Evolutionary conservation across 768 basidiomycete species (phyloP).

Genomic region (Calvatia gigantea): DNA sequence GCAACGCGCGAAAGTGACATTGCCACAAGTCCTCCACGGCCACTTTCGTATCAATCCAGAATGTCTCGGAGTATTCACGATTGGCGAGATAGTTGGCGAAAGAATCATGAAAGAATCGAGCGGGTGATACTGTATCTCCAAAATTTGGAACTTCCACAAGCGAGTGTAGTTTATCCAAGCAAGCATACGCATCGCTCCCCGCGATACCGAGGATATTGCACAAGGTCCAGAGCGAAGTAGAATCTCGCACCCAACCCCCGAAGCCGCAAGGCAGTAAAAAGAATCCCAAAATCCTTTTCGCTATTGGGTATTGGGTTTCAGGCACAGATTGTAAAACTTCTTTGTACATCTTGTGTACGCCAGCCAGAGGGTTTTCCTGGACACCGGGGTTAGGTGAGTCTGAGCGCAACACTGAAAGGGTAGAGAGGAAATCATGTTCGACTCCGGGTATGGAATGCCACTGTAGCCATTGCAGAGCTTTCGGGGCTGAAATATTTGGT

Average conservation of each 20-base stretch:
- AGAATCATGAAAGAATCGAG: neutral
- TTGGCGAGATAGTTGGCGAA: neutral
- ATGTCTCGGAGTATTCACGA: neutral
- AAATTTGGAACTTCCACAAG: neutral
- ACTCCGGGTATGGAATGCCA: neutral
- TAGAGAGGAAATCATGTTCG: no score
- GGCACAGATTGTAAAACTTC: neutral
- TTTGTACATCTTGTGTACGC: neutral
- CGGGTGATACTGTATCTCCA: neutral
- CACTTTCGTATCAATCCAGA: neutral
- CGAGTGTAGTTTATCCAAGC: neutral
- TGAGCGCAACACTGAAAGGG: neutral
- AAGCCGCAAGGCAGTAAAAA: neutral
- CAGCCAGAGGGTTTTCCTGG: neutral
- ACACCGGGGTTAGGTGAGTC: neutral
- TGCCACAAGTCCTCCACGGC: neutral
- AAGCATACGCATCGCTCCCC: neutral
- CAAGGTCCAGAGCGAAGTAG: neutral
- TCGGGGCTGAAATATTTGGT: neutral
- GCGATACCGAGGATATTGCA: neutral
- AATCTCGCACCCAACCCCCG: neutral
- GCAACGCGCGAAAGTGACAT: neutral
- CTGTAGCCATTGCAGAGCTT: neutral
- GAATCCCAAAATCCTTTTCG: neutral
- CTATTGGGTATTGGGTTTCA: neutral